Percentiles rank a stretch among this genome's conserved stretches.
Evolutionary conservation across 192 early-diverging fungal species (phyloP).

Genomic region (Coemansia sp.): DNA sequence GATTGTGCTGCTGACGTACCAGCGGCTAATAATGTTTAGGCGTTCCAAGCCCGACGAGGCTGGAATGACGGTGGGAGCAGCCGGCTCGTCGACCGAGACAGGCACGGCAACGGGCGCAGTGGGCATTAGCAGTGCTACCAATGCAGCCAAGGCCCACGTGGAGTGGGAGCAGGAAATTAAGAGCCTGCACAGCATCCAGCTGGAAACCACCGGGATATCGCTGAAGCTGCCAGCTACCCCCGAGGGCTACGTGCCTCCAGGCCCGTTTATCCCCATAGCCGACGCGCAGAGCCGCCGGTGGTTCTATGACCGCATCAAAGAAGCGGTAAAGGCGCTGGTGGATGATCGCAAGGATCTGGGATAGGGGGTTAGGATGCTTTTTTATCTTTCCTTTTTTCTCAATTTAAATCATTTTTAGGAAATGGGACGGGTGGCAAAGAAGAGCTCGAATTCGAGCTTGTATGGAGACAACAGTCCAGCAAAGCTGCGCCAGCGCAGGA

Average conservation of each 20-base stretch:
- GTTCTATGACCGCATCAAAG: constrained; percentile 70
- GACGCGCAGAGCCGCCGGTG: constrained; percentile 62
- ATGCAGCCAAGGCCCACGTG: constrained; percentile 64
- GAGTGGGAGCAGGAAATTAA: constrained; percentile 85
- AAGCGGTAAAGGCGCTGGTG: constrained; percentile 59
- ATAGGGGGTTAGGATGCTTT: neutral
- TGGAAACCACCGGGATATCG: constrained; percentile 69
- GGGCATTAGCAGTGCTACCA: constrained; percentile 42
- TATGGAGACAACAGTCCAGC: constrained; percentile 25
- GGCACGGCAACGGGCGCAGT: constrained; percentile 38
- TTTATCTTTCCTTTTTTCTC: neutral
- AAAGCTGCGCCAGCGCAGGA: constrained; percentile 43
- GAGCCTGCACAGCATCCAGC: constrained; percentile 65
- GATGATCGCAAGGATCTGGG: constrained; percentile 45
- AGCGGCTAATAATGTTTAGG: constrained; percentile 70
- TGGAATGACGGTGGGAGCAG: constrained; percentile 38
- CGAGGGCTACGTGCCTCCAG: constrained; percentile 40
- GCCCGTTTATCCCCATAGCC: constrained; percentile 70
- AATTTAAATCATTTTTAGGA: neutral
- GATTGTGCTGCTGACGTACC: constrained; percentile 80
- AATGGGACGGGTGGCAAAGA: constrained; percentile 37
- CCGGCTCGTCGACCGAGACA: constrained; percentile 38
- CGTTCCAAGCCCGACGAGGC: constrained; percentile 45
- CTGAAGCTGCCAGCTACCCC: constrained; percentile 64
- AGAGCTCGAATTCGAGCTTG: constrained; percentile 25